phyloP scores from a whole-genome alignment of 331 rosid genomes.

The Acacia pycnantha region DNA sequence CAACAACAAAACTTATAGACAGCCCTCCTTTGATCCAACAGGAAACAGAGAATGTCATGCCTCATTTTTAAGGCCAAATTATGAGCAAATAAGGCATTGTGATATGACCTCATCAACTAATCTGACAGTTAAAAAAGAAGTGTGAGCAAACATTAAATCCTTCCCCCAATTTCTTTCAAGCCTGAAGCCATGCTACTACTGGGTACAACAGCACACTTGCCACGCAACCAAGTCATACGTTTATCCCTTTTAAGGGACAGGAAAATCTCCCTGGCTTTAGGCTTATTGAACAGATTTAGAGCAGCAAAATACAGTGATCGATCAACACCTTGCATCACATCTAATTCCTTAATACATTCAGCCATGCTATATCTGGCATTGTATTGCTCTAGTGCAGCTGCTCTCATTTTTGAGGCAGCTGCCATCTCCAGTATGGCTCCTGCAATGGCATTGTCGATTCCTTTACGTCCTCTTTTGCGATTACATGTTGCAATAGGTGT shows the following conservation, averaged over 20 bases:
- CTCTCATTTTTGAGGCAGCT: slow-evolving; percentile 66
- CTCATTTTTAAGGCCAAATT: neutral
- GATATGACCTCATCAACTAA: neutral
- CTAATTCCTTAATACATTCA: slow-evolving; percentile 67
- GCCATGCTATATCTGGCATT: slow-evolving; percentile 51
- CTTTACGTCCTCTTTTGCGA: slow-evolving; percentile 70
- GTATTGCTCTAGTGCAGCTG: slow-evolving; percentile 58
- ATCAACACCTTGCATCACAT: slow-evolving; percentile 59
- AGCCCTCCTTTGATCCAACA: neutral
- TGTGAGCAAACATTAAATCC: neutral
- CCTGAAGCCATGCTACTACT: slow-evolving; percentile 11
- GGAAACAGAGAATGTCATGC: neutral
- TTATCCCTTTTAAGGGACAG: slow-evolving; percentile 65
- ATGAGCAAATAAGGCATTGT: neutral
- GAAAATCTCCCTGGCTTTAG: slow-evolving; percentile 72
- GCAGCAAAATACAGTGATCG: slow-evolving; percentile 65
- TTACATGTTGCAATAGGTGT: slow-evolving; percentile 35
- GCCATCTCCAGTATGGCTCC: slow-evolving; percentile 82
- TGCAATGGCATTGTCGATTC: slow-evolving; percentile 63
- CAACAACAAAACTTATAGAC: neutral
- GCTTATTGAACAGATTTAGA: slow-evolving; percentile 64
- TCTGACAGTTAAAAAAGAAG: neutral
- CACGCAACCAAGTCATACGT: slow-evolving; percentile 68
- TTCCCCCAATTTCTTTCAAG: slow-evolving; percentile 8
- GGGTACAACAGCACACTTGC: slow-evolving; percentile 47